A percentile compares a stretch with the other conserved stretches of the same genome.
These are phyloP conservation scores for Paracamarosporium sp. DNA, from an alignment of 2,329 filamentous ascomycete genomes.

Conservation along the genomic window DNA sequence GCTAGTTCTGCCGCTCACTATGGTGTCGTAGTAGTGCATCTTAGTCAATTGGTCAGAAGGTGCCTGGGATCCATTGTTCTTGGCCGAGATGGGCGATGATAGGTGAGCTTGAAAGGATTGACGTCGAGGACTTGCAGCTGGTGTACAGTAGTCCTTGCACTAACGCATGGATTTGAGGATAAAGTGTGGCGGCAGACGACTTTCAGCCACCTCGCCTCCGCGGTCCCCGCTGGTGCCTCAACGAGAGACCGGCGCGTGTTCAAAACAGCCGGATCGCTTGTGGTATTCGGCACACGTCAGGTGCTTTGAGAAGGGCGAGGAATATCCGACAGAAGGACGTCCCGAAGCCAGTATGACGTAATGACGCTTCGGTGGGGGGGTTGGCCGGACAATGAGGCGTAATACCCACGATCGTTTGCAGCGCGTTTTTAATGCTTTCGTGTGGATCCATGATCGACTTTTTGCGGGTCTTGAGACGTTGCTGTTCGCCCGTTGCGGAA, in stretches of 20 bases:
- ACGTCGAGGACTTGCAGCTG: constrained; percentile 6
- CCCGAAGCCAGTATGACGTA: background rate
- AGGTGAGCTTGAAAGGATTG: constrained; percentile 4
- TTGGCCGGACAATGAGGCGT: background rate
- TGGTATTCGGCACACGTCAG: constrained; percentile 3
- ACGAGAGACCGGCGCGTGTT: background rate
- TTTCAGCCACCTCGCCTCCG: constrained; percentile 4
- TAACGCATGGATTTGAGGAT: background rate
- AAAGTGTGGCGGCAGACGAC: constrained; percentile 1
- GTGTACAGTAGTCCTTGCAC: constrained; percentile 1
- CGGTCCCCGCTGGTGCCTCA: background rate
- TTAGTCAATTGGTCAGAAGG: background rate
- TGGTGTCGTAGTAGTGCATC: constrained; percentile 3
- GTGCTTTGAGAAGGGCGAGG: background rate
- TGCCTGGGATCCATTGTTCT: background rate
- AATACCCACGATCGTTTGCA: constrained; percentile 1
- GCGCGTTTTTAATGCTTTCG: background rate
- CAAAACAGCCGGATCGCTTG: background rate
- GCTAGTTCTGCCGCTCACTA: background rate
- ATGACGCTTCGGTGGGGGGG: background rate
- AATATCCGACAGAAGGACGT: background rate
- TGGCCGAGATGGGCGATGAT: background rate
- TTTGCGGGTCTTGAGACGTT: background rate
- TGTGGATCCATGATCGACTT: background rate
- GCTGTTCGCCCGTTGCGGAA: background rate